Conservation (phyloP, 1,139 yeast species). For the Pichia sp. region DNA sequence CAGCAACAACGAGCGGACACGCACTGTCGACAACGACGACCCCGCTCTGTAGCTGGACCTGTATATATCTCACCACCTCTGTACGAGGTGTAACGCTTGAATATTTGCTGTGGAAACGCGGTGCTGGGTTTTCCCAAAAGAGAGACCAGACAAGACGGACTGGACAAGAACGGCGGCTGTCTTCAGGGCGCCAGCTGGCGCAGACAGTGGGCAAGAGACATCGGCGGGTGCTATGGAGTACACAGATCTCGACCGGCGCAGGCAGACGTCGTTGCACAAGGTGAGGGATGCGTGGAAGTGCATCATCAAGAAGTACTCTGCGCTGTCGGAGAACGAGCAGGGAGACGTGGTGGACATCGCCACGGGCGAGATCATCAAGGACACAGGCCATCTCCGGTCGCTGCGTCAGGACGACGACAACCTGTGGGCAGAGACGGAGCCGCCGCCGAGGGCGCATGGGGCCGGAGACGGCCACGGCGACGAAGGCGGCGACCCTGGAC, state of each 20-base stretch:
- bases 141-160: neutral
- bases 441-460: neutral
- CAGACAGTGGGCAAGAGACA: no score
- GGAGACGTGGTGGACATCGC: constrained; percentile 63
- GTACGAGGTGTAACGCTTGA: neutral
- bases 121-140: neutral
- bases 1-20: constrained; percentile 53
- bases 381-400: constrained; percentile 60
- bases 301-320: constrained; percentile 52
- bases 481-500: neutral
- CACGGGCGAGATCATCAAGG: constrained; percentile 56
- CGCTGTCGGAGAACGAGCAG: constrained; percentile 45
- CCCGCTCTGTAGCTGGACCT: neutral
- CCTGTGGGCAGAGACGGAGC: constrained; percentile 6
- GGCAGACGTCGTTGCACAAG: constrained; percentile 20
- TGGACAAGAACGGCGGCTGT: no score
- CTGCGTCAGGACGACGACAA: constrained; percentile 8
- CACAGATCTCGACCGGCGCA: neutral
- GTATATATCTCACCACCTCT: neutral
- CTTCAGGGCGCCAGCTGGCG: no score
- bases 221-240: neutral
- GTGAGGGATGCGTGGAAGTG: constrained; percentile 43
- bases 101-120: neutral
- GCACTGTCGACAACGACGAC: constrained; percentile 41
- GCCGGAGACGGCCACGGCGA: neutral